Base-by-base conservation (phyloP, 148 eudicot species). In the Simmondsia chinensis region DNA sequence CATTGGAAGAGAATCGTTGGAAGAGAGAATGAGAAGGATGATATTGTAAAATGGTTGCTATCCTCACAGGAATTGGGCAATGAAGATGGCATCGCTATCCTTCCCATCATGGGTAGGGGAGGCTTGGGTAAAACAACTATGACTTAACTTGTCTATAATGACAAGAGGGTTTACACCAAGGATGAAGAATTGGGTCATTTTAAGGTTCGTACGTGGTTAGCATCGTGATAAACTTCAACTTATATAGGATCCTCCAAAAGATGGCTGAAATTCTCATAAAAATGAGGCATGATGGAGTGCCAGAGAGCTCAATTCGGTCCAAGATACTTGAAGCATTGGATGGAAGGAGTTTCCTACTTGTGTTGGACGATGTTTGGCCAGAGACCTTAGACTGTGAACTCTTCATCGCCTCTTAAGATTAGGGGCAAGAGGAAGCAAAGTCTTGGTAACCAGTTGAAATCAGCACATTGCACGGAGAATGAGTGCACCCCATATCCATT, bases 71-170 rank as follows among this genome's bases (percentile, higher is more conserved):
- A 31, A 30, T 21, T 25, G 1, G 20, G 28, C 17, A 21, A 14
- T n/a, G 29, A 23, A 17, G 38, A 25, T 1, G 10, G 11, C 13
- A 12, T 64, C 20, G 29, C 64, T 50, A 59, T 57, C 0, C 11
- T 51, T n/a, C 49, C 64, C 22, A 46, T 65, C 31, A 27, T 52
- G 11, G 70, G 70, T 6, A 58, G 51, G 70, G 64, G 64, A 28
- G 70, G 64, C n/a, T 17, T 65, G 26, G 70, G 70, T 16, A 65
- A 65, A 47, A 65, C 64, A 14, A 65, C 64, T 31, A 59, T 57
- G 13, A 53, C 44, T 15, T 63, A 64, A 31, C 40, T 50, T 3
- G 54, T 46, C 10, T 64, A 37, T 32, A 64, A 64, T 19, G 53
- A 64, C 22, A 33, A 29, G 0, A 28, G 47, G 19, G 44, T 54